Conservation (phyloP, 2,329 filamentous ascomycete genomes). For the Xylaria arbuscula region DNA sequence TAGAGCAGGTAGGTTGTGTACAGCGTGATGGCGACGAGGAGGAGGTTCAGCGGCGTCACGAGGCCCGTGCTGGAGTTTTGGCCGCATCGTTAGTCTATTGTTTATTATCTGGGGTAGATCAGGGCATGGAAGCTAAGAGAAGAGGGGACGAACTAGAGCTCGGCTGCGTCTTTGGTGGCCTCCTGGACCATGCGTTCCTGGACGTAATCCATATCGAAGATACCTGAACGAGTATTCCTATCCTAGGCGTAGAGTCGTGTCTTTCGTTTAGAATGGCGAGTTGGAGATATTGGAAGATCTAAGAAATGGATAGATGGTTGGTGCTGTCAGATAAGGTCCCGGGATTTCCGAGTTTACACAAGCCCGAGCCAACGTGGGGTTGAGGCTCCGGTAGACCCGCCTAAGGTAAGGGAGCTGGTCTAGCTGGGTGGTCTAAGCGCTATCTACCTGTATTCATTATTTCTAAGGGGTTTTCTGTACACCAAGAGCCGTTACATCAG, state of each 20-base stretch:
- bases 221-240: not conserved
- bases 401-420: not conserved
- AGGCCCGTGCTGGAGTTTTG: conserved; percentile 54
- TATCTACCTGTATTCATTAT: not conserved
- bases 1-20: conserved; percentile 69
- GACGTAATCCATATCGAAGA: conserved; percentile 65
- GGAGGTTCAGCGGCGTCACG: conserved; percentile 71
- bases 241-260: not conserved
- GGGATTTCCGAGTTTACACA: conserved; percentile 17
- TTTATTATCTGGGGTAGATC: not conserved
- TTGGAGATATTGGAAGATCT: not conserved
- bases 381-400: conserved; percentile 18
- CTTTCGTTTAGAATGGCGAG: not conserved
- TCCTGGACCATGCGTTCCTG: conserved; percentile 66
- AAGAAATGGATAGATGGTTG: not conserved
- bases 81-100: conserved; percentile 15
- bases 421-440: conserved; percentile 20
- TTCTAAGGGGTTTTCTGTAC: not conserved
- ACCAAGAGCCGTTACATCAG: conserved; percentile 2
- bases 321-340: conserved; percentile 15
- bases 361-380: conserved; percentile 29
- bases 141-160: conserved; percentile 31
- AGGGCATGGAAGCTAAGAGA: not conserved
- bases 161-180: conserved; percentile 55
- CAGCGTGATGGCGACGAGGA: conserved; percentile 66